Evolutionary conservation across 2,329 filamentous ascomycete species (phyloP), one percentile per base, ranked within the genome.

Genomic region (Apiospora kogelbergensis): DNA sequence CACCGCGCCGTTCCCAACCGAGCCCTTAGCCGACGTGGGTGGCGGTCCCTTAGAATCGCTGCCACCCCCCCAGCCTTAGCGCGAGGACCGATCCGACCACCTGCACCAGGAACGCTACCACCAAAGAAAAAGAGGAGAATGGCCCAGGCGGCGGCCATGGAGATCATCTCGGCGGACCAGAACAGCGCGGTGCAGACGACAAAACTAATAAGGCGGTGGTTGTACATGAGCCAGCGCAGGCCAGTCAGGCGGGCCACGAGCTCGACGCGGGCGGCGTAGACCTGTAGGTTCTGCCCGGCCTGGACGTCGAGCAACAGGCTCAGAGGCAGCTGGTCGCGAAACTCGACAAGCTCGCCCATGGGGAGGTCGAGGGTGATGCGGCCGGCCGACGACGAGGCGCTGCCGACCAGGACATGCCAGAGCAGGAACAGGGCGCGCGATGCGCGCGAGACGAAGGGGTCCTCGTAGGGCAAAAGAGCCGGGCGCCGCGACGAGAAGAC

Each of bases 141-240:
- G 1, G 86, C 78, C 91, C 93, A 97, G 0, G 88, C 90, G 0
- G 90, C 45, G 0, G 84, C 83, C 78, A 92, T 88, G 53, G 90
- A 91, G 0, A 89, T 72, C 75, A 97, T 85, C 76, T 95, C 94
- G 15, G 89, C 88, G 1, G 83, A 77, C 94, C 95, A 98, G 80
- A 98, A 98, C 0, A 88, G 73, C 0, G 83, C 79, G 0, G 90
- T 93, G 74, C 94, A 92, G 0, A 90, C 75, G 0, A 92, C 67
- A 69, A 94, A 94, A 6, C 90, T 90, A 1, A 89, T 78, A 44
- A 96, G 76, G 15, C 92, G 89, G 81, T 95, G 91, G 71, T 93
- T 90, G 75, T 96, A 96, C 93, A 99, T 97, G 68, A 95, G 75
- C 89, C 92, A 96, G 65, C 92, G 84, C 70, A 98, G 79, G 0